A percentile compares a stretch with the other conserved stretches of the same genome.
These are phyloP conservation scores for Leptomonas pyrrhocoris DNA, from an alignment of 208 protist genomes.

Conservation along the genomic window DNA sequence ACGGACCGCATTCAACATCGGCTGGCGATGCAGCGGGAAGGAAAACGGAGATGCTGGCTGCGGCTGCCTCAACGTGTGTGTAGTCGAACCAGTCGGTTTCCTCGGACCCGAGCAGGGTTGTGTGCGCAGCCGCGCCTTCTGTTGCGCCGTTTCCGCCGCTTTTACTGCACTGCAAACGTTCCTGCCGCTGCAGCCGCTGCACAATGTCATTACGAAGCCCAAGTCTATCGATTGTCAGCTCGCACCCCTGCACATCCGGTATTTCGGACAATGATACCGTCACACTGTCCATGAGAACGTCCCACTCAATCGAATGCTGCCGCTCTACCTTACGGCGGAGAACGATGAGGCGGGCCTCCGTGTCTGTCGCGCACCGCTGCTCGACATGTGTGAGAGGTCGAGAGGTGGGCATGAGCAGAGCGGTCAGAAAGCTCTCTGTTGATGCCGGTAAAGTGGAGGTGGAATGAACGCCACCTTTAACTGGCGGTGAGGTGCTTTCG, in stretches of 20 bases:
- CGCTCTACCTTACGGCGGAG: constrained; percentile 29
- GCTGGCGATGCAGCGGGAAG: neutral
- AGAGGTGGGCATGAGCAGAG: constrained; percentile 8
- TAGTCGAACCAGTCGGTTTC: constrained; percentile 34
- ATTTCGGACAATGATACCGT: constrained; percentile 27
- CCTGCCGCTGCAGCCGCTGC: constrained; percentile 24
- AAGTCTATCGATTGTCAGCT: constrained; percentile 16
- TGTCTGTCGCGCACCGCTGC: constrained; percentile 22
- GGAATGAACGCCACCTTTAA: neutral
- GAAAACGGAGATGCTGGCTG: constrained; percentile 14
- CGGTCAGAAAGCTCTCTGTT: constrained; percentile 17
- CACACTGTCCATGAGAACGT: constrained; percentile 22
- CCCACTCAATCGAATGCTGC: constrained; percentile 30
- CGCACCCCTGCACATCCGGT: constrained; percentile 27
- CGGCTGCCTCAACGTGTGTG: constrained; percentile 9
- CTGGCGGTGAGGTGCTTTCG: neutral
- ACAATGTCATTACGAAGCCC: constrained; percentile 19
- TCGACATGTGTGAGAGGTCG: constrained; percentile 14
- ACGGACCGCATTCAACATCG: no score
- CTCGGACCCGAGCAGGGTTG: constrained; percentile 4
- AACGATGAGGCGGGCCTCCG: constrained; percentile 15
- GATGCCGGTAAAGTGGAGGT: neutral
- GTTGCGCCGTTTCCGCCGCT: neutral
- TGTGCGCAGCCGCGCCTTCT: neutral
- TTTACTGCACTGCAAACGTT: constrained; percentile 7